Conservation (phyloP, 2,329 filamentous ascomycete species). For the Phoma sp. region DNA sequence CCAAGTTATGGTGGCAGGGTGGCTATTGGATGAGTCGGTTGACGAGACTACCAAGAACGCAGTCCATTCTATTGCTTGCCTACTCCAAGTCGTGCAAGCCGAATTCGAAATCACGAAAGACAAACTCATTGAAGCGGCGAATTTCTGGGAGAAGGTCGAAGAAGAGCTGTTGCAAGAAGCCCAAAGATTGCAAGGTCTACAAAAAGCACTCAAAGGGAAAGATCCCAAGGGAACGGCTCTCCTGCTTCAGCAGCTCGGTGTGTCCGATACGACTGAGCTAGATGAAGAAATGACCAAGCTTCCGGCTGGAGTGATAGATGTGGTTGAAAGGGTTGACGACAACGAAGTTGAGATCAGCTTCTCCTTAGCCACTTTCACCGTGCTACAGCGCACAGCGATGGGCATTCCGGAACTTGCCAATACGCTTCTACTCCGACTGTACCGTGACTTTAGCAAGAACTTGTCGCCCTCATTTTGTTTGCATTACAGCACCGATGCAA, state of each 20-base stretch:
- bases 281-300: constrained; percentile 38
- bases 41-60: constrained; percentile 18
- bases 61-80: constrained; percentile 25
- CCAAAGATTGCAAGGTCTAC: constrained; percentile 27
- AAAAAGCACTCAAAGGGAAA: constrained; percentile 28
- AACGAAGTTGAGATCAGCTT: constrained; percentile 41
- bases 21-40: constrained; percentile 25
- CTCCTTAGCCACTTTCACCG: constrained; percentile 27
- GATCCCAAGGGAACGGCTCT: constrained; percentile 37
- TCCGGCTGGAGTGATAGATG: constrained; percentile 28
- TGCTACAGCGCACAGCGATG: constrained; percentile 35
- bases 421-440: constrained; percentile 34
- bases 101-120: constrained; percentile 14
- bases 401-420: constrained; percentile 31
- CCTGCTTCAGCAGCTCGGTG: constrained; percentile 31
- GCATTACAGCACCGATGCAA: constrained; percentile 34
- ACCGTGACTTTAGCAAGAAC: constrained; percentile 12
- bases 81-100: constrained; percentile 27
- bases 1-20: constrained; percentile 37
- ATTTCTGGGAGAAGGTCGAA: constrained; percentile 30
- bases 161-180: constrained; percentile 33
- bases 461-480: constrained; percentile 34
- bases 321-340: constrained; percentile 33
- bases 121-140: constrained; percentile 24
- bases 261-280: constrained; percentile 31